Evolutionary conservation across 371 early-diverging fungal genomes (phyloP), one percentile per base, ranked within the genome.

Genomic region (Mucor indicus): DNA sequence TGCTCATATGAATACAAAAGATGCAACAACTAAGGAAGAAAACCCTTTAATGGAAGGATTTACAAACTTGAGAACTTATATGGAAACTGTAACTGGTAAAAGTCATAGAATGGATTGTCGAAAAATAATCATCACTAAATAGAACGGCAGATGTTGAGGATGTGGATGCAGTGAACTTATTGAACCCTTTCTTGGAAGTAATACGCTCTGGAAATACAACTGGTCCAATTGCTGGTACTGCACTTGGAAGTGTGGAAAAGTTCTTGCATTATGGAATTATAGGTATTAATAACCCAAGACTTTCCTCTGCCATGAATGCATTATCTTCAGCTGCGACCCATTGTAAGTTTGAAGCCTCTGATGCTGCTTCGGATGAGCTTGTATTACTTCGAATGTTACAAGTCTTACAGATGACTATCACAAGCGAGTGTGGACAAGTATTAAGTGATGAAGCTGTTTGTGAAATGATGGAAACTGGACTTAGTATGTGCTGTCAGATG

Each of bases 331-430:
- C 96, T 6, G 93, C 91, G 4, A 91, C 95, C 0, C 91, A 90
- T 45, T 96, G 96, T 73, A 90, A 92, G 63, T 97, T 98, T 62
- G 96, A 95, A 58, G 91, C 93, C 0, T 92, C 94, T 1, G 96
- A 96, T 60, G 80, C 89, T 3, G 86, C 87, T 4, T 84, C 92
- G 0, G 98, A 98, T 60, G 98, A 98, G 64, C 81, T 90, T 3
- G 98, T 96, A 0, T 75, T 98, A 24, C 64, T 91, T 42, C 85
- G 87, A 54, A 93, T 97, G 55, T 71, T 98, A 13, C 84, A 87
- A 24, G 83, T 98, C 13, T 67, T 95, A 20, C 74, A 89, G 60
- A 77, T 74, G 65, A 79, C 80, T 22, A 74, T 80, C 50, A 81
- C 80, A n/a, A 81, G 84, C 38, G 78, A 77, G 19, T 81, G 84